Base-by-base conservation (phyloP, 768 basidiomycete species). In the Collybia mongolica region DNA sequence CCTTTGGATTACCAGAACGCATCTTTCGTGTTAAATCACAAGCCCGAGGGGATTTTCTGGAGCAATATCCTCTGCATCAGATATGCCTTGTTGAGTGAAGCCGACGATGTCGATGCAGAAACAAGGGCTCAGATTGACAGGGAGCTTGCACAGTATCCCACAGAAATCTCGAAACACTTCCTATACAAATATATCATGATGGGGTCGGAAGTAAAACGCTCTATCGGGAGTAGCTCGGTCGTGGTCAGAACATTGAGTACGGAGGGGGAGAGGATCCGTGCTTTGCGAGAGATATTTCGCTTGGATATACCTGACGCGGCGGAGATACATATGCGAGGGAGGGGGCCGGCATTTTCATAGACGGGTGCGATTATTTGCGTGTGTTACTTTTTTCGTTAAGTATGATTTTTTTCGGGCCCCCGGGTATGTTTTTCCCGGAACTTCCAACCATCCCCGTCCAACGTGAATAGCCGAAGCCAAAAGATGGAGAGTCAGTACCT, bases 231-330 rank as follows among this genome's bases (percentile, higher is more conserved):
- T 14, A 39, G 56, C 14, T 54, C 56, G 12, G 60, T 65, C 20
- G 53, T 59, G 3, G 19, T 66, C 6, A 51, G 40, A 41, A 62
- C 44, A 12, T 43, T 71, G n/a, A 49, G n/a, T 18, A 62, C 53
- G 3, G 70, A 71, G 48, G 1, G 43, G 39, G 65, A 71, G 40
- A 63, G 68, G 51, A 62, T 68, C 19, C 55, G 48, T 48, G 58
- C 57, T 3, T 44, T 67, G 43, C 51, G 61, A 22, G 65, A 63
- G 29, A 43, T 62, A 9, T 69, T 67, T 52, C 58, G 60, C 19
- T 46, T 69, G 18, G 47, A 58, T 32, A 49, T 69, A n/a, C 39
- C 48, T 14, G 62, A 60, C 18, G 52, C 55, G n/a, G 63, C 52
- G 39, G 52, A 45, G 18, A 41, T 23, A 2, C 52, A 62, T 54